Conservation (phyloP, 164 flowering plant genomes). For the Vitis cinerea region DNA sequence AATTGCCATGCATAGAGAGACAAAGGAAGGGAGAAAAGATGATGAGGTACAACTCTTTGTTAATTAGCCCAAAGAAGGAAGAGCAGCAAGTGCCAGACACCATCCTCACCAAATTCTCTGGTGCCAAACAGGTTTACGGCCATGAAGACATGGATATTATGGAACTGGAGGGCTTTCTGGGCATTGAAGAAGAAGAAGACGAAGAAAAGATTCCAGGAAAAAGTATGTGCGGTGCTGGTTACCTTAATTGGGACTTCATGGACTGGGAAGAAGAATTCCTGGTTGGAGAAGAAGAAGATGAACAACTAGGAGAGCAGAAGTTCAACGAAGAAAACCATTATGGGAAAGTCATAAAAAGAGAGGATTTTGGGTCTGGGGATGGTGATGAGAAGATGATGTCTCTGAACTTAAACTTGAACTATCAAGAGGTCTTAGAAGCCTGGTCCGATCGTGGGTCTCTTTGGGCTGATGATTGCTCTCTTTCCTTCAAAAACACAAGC, state of each 20-base stretch:
- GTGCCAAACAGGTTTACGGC: background rate
- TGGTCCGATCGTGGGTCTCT: slow-evolving; percentile 61
- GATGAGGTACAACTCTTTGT: slow-evolving; percentile 22
- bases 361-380: slow-evolving; percentile 32
- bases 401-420: slow-evolving; percentile 55
- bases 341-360: slow-evolving; percentile 19
- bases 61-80: slow-evolving; percentile 46
- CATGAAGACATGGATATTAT: slow-evolving; percentile 17
- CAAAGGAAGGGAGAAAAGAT: slow-evolving; percentile 12
- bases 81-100: slow-evolving; percentile 32
- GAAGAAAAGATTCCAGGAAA: slow-evolving; percentile 21
- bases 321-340: slow-evolving; percentile 10
- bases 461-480: slow-evolving; percentile 38
- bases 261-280: slow-evolving; percentile 29
- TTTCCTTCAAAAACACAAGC: slow-evolving; percentile 17
- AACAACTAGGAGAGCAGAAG: slow-evolving; percentile 7
- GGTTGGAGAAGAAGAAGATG: slow-evolving; percentile 16
- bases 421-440: slow-evolving; percentile 62
- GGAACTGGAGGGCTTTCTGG: slow-evolving; percentile 39
- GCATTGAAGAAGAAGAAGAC: slow-evolving; percentile 31
- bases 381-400: slow-evolving; percentile 23
- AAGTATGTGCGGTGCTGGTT: background rate
- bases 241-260: slow-evolving; percentile 36
- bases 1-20: slow-evolving; percentile 16
- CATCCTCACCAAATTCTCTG: slow-evolving; percentile 2